Percentiles rank a stretch among this genome's conserved stretches.
phyloP scores from a whole-genome alignment of 2,329 filamentous ascomycete species.

The Microdochium trichocladiopsis region DNA sequence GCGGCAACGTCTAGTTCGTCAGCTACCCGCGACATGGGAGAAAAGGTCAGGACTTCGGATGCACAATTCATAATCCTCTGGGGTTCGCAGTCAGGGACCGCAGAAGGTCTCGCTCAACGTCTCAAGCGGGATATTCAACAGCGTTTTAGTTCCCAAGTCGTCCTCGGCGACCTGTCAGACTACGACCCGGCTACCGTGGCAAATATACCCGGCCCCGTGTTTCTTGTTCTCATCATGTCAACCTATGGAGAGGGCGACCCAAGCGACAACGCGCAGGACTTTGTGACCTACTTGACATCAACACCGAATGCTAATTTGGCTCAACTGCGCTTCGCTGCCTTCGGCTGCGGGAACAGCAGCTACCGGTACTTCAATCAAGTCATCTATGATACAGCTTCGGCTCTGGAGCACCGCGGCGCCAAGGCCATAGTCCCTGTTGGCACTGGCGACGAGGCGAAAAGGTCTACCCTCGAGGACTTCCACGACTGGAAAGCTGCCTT shows the following conservation, averaged over 20 bases:
- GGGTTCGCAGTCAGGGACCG: conserved; percentile 39
- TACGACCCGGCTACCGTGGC: conserved; percentile 34
- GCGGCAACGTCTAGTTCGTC: background rate
- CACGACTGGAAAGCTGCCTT: conserved; percentile 22
- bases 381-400: conserved; percentile 17
- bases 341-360: background rate
- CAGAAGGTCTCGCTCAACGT: conserved; percentile 31
- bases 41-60: background rate
- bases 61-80: conserved; percentile 28
- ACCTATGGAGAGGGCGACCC: conserved; percentile 33
- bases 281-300: conserved; percentile 18
- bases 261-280: conserved; percentile 23
- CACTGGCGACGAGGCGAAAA: conserved; percentile 20
- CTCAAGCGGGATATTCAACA: conserved; percentile 29
- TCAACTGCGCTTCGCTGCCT: conserved; percentile 20
- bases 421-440: conserved; percentile 15
- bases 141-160: conserved; percentile 28
- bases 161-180: conserved; percentile 36
- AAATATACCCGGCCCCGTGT: conserved; percentile 17
- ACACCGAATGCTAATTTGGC: conserved; percentile 3
- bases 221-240: conserved; percentile 16
- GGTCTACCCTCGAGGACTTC: conserved; percentile 25
- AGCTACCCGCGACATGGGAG: background rate
- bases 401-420: background rate
- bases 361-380: background rate